phyloP scores from a whole-genome alignment of 495 filamentous ascomycete species.

The Aspergillus ostianus region DNA sequence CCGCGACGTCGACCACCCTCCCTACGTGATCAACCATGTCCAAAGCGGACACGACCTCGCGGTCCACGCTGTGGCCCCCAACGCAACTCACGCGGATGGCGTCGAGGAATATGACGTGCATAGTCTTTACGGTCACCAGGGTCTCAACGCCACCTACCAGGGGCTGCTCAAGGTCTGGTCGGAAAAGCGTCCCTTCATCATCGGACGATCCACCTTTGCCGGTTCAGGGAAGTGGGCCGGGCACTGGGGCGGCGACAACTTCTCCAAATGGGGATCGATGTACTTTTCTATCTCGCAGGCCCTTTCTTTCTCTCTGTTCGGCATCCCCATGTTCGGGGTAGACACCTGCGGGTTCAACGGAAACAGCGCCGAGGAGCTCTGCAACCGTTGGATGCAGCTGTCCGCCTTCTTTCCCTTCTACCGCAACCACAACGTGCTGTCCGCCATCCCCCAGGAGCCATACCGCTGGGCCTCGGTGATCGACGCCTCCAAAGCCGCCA shows the following conservation, averaged over 20 bases:
- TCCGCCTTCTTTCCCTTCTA: conserved; percentile 88
- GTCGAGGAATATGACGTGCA: conserved; percentile 78
- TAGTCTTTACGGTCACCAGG: conserved; percentile 72
- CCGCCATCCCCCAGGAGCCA: conserved; percentile 67
- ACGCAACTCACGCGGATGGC: conserved; percentile 74
- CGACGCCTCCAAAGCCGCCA: conserved; percentile 63
- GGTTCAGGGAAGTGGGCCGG: conserved; percentile 79
- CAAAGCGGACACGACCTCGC: conserved; percentile 65
- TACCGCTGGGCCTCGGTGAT: conserved; percentile 72
- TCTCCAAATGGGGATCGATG: conserved; percentile 65
- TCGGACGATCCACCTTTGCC: conserved; percentile 78
- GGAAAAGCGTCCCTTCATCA: conserved; percentile 77
- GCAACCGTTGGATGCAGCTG: conserved; percentile 84
- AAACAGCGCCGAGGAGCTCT: conserved; percentile 73
- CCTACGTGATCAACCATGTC: conserved; percentile 80
- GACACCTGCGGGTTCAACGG: conserved; percentile 79
- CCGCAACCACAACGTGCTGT: conserved; percentile 73
- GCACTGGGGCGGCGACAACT: conserved; percentile 88
- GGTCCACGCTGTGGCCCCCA: conserved; percentile 71
- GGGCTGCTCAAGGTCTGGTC: conserved; percentile 63
- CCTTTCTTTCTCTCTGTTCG: conserved; percentile 74
- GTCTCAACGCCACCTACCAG: conserved; percentile 77
- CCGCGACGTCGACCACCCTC: conserved; percentile 77
- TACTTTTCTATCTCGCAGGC: conserved; percentile 81
- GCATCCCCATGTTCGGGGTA: conserved; percentile 84